Evolutionary conservation across 2,329 filamentous ascomycete species (phyloP).

Genomic region (Sporothrix pallida): DNA sequence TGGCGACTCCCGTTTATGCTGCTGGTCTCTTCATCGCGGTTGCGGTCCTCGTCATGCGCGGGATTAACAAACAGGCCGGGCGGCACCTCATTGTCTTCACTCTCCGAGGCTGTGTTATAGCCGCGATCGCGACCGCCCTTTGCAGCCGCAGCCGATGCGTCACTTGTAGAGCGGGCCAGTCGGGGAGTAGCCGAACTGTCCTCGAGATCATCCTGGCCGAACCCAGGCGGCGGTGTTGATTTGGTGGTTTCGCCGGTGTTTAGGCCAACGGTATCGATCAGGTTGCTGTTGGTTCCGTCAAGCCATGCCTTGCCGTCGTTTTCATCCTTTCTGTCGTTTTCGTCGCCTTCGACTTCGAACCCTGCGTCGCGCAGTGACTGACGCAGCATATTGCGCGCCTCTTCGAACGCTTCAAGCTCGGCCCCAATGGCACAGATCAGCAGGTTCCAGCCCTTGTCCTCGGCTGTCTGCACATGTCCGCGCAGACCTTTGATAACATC

Average conservation of each 20-base stretch:
- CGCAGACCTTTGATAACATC: constrained; percentile 62
- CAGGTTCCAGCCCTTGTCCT: constrained; percentile 72
- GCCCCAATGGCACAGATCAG: constrained; percentile 77
- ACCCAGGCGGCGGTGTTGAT: neutral
- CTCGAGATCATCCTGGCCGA: constrained; percentile 24
- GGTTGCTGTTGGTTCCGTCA: neutral
- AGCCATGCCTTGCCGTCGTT: neutral
- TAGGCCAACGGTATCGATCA: constrained; percentile 5
- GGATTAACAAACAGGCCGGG: constrained; percentile 48
- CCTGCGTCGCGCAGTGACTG: constrained; percentile 44
- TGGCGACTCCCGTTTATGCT: constrained; percentile 38
- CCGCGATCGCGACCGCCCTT: constrained; percentile 37
- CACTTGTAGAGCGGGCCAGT: constrained; percentile 45
- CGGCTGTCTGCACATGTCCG: constrained; percentile 59
- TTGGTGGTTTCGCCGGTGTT: neutral
- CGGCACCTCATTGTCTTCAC: constrained; percentile 52
- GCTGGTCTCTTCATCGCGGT: constrained; percentile 44
- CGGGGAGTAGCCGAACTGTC: constrained; percentile 39
- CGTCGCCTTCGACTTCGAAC: constrained; percentile 40
- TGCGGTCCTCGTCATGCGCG: constrained; percentile 35
- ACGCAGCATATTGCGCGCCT: constrained; percentile 44
- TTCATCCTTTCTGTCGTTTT: neutral
- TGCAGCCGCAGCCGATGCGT: neutral
- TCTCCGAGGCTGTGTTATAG: constrained; percentile 41
- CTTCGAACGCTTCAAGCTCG: constrained; percentile 50